These are phyloP conservation scores for Exophiala alcalophila DNA, from an alignment of 2,329 filamentous ascomycete genomes.

Conservation along the genomic window DNA sequence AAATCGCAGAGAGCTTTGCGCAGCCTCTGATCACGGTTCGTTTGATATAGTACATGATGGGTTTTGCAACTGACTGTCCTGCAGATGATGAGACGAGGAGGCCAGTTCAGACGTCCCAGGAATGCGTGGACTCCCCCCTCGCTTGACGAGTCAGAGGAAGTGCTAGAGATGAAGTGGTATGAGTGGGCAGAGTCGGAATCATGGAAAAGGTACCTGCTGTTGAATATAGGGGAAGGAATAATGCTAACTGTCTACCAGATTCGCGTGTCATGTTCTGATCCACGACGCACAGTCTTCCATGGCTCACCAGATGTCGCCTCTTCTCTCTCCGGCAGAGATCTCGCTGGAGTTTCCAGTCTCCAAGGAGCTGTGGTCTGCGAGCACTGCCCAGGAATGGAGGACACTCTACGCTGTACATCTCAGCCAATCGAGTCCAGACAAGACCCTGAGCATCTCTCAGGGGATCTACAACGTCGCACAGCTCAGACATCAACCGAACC, in stretches of 20 bases:
- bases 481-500: not conserved
- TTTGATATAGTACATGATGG: not conserved
- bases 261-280: conserved; percentile 63
- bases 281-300: conserved; percentile 67
- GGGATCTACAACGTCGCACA: not conserved
- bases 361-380: conserved; percentile 63
- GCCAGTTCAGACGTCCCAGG: conserved; percentile 33
- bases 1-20: conserved; percentile 42
- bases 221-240: not conserved
- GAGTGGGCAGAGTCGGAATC: conserved; percentile 61
- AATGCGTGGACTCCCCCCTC: conserved; percentile 19
- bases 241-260: conserved; percentile 33
- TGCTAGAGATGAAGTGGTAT: conserved; percentile 63
- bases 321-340: conserved; percentile 23
- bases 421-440: not conserved
- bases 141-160: conserved; percentile 44
- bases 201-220: conserved; percentile 55
- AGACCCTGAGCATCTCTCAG: not conserved
- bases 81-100: conserved; percentile 46
- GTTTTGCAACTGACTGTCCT: not conserved
- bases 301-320: conserved; percentile 61
- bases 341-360: conserved; percentile 52
- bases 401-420: conserved; percentile 52
- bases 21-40: conserved; percentile 35
- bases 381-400: conserved; percentile 64